Conservation (phyloP, 2,329 filamentous ascomycete species). For the Grosmannia serpens region DNA sequence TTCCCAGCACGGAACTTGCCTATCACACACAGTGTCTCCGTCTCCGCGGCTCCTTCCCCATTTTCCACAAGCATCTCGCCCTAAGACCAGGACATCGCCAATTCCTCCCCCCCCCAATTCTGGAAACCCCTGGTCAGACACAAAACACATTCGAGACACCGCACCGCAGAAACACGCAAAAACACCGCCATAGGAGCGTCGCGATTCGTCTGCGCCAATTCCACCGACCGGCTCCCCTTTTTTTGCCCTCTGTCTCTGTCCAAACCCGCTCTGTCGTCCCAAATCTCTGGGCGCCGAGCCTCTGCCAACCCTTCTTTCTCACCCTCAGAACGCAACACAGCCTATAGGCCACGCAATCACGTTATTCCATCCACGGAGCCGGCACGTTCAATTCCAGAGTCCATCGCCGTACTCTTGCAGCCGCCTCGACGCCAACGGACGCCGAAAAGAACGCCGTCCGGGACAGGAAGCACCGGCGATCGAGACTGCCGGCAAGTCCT, state of each 20-base stretch:
- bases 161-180: background rate
- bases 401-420: background rate
- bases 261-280: background rate
- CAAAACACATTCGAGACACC: background rate
- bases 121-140: background rate
- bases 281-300: constrained; percentile 1
- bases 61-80: background rate
- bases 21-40: background rate
- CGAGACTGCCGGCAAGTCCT: background rate
- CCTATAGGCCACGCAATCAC: background rate
- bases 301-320: background rate
- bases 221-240: background rate
- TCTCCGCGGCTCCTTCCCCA: background rate
- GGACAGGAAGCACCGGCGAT: background rate
- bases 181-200: background rate
- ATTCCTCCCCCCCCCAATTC: background rate
- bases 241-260: background rate
- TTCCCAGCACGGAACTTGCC: background rate
- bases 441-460: background rate
- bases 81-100: background rate
- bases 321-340: background rate
- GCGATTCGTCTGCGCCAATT: background rate
- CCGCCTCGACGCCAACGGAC: background rate
- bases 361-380: background rate
- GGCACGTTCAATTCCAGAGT: background rate